phyloP scores from a whole-genome alignment of 371 early-diverging fungal species.

The Syncephalastrum monosporum region DNA sequence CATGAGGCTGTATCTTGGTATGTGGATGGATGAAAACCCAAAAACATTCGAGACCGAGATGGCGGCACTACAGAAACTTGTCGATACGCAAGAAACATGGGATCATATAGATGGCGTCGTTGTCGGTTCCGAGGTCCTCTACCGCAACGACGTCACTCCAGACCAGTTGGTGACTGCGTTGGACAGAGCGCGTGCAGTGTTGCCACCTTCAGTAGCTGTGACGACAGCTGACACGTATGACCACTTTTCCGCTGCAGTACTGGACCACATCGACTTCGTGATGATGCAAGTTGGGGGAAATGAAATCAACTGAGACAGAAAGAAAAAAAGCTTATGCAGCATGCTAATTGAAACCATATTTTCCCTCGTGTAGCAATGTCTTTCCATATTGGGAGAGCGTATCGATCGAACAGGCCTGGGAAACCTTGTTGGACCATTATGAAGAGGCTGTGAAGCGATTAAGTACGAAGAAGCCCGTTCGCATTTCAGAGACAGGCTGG shows the following conservation, averaged over 20 bases:
- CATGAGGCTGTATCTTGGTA: conserved; percentile 56
- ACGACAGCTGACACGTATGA: conserved; percentile 61
- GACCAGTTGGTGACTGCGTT: conserved; percentile 17
- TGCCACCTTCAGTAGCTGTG: conserved; percentile 18
- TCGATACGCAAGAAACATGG: conserved; percentile 21
- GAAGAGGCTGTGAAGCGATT: conserved; percentile 29
- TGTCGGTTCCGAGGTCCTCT: conserved; percentile 63
- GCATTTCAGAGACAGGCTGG: too few species aligned
- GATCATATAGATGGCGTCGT: conserved; percentile 51
- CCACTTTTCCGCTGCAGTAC: conserved; percentile 40
- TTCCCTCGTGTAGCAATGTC: conserved; percentile 37
- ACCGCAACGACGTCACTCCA: conserved; percentile 47
- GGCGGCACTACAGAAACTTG: conserved; percentile 36
- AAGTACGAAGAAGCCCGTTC: not conserved
- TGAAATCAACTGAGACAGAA: not conserved
- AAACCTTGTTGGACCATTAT: conserved; percentile 44
- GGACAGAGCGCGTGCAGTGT: too few species aligned
- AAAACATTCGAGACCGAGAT: conserved; percentile 45
- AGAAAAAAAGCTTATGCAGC: not conserved
- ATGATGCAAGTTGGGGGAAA: conserved; percentile 38
- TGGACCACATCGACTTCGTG: conserved; percentile 55
- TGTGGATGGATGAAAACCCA: conserved; percentile 54
- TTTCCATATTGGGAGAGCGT: conserved; percentile 71
- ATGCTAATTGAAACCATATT: too few species aligned
- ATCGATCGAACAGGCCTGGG: conserved; percentile 43